Evolutionary conservation across 805 yeast species (phyloP), one percentile per base, ranked within the genome.

Genomic region (Ogataea corticis): DNA sequence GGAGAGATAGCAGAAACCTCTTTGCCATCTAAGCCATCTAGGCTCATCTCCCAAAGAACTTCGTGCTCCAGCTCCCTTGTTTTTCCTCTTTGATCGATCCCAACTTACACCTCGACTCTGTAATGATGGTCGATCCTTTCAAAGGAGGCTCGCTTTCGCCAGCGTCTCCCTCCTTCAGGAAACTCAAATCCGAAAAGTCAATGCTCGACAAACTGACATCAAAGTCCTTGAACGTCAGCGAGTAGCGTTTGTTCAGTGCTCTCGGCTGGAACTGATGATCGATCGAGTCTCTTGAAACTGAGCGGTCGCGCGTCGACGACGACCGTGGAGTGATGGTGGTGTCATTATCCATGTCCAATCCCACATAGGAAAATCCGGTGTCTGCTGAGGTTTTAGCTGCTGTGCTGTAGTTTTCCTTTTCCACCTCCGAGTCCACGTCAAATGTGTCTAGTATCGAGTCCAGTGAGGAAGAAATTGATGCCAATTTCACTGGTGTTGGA

Each of bases 281-380:
- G 42, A 61, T 54, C 3, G 80, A 75, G 43, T 76, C 81, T 80
- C 77, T 76, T 82, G 82, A 77, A 44, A 70, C 72, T 15, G 73
- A 67, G 33, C 72, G 75, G 6, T 73, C 79, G 12, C 72, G 61
- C 2, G 66, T 59, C 52, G 75, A 71, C 33, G 72, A 33, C 3
- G 66, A 57, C 13, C 73, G 48, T 13, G 59, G 44, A 2, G 49
- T 49, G 13, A 51, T 33, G 1, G 55, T 53, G 17, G 33, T 34
- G 12, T 42, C 45, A 13, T 48, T 42, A 4, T 46, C 47, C 4
- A 19, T 16, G 28, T 40, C 45, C 12, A 29, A 15, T n/a, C 35
- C 46, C 11, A 40, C 47, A 21, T 48, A 45, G 5, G 37, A 25
- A 10, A 4, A 2, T 13, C 18, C 28, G 30, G 15, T 32, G 12